Conservation (phyloP, 257 asterid genomes). For the Salvia splendens region DNA sequence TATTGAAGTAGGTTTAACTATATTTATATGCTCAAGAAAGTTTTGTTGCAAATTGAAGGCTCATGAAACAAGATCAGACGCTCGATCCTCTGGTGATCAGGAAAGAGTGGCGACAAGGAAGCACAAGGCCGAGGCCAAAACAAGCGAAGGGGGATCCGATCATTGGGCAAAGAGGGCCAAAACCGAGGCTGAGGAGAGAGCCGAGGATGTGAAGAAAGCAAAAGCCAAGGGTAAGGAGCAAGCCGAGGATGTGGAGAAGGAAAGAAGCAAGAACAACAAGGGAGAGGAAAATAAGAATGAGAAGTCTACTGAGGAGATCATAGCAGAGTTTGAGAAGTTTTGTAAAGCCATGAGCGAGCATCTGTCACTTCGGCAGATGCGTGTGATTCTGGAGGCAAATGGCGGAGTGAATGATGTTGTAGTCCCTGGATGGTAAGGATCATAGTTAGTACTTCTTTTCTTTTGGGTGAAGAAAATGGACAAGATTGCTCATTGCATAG, state of each 20-base stretch:
- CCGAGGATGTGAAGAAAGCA: too few species aligned
- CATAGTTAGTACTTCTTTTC: too few species aligned
- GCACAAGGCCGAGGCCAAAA: constrained; percentile 66
- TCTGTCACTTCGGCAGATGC: constrained; percentile 76
- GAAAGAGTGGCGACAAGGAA: constrained; percentile 66
- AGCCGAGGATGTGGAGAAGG: constrained; percentile 37
- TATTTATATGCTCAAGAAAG: neutral
- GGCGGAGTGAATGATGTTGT: constrained; percentile 70
- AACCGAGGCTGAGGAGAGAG: neutral
- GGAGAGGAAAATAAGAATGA: constrained; percentile 32
- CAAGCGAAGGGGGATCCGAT: constrained; percentile 35
- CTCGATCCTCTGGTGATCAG: constrained; percentile 49
- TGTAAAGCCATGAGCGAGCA: constrained; percentile 62
- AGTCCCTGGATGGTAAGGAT: constrained; percentile 74
- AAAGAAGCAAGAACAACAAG: constrained; percentile 19
- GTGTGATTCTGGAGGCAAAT: constrained; percentile 66
- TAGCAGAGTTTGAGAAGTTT: constrained; percentile 59
- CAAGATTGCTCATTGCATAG: too few species aligned
- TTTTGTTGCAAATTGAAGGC: constrained; percentile 38
- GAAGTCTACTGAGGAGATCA: constrained; percentile 43
- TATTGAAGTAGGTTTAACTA: neutral
- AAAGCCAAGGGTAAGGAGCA: too few species aligned
- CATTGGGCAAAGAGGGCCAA: constrained; percentile 65
- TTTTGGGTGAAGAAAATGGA: too few species aligned
- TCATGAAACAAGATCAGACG: constrained; percentile 58